Conservation (phyloP, 352 stramenopile genomes). For the Blastocystis sp. region DNA sequence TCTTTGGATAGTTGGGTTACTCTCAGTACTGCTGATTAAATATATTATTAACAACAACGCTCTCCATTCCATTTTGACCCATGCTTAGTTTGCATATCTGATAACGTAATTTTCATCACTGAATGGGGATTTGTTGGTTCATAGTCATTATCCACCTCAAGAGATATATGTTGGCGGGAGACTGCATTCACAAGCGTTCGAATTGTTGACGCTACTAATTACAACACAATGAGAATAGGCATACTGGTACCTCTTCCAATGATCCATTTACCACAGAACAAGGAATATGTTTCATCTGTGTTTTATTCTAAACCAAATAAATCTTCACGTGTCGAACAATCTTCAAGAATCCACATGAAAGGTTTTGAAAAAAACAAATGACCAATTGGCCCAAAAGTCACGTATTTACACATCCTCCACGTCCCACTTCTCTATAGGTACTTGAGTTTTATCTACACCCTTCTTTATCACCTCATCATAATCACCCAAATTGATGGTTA, state of each 20-base stretch:
- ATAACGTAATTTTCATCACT: neutral
- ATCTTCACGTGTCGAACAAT: neutral
- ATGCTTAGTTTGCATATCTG: conserved; percentile 35
- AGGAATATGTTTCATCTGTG: conserved; percentile 5
- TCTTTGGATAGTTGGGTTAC: neutral
- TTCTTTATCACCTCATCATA: conserved; percentile 24
- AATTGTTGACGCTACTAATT: conserved; percentile 12
- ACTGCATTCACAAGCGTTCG: neutral
- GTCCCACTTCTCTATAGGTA: neutral
- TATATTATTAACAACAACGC: neutral
- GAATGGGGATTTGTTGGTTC: neutral
- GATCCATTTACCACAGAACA: conserved; percentile 53
- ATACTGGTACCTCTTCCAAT: conserved; percentile 21
- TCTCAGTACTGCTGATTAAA: neutral
- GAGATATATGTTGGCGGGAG: conserved; percentile 14
- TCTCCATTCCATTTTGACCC: conserved; percentile 26
- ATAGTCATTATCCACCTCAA: conserved; percentile 21
- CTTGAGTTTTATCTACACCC: neutral
- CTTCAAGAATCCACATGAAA: conserved; percentile 43
- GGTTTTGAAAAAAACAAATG: neutral
- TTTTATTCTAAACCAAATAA: neutral
- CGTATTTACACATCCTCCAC: conserved; percentile 13
- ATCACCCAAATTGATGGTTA: conserved; percentile 33
- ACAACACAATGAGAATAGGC: neutral
- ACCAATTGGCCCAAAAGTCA: conserved; percentile 8